A percentile compares a stretch with the other conserved stretches of the same genome.
These are phyloP conservation scores for Hypoxylon fuscum DNA, from an alignment of 495 filamentous ascomycete genomes.

Conservation along the genomic window DNA sequence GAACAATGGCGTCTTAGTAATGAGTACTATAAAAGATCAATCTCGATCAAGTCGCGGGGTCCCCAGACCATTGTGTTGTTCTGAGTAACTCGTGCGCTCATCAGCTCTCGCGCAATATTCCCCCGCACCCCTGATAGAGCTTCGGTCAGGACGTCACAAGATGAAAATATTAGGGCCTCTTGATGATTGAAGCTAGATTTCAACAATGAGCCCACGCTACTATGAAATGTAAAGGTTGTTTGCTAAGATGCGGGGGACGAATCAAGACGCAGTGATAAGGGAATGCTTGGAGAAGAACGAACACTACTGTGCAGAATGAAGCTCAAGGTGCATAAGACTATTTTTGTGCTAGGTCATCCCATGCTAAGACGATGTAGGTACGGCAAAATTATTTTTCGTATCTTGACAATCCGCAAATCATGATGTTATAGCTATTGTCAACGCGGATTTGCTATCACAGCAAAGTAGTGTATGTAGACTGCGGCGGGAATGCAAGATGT, in stretches of 20 bases:
- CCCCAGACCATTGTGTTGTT: constrained; percentile 18
- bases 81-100: constrained; percentile 9
- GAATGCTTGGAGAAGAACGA: constrained; percentile 9
- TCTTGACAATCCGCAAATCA: too few relatives aligned
- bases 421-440: too few relatives aligned
- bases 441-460: too few relatives aligned
- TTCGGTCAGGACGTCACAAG: constrained; percentile 13
- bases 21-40: neutral
- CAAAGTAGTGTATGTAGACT: too few relatives aligned
- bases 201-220: constrained; percentile 11
- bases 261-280: constrained; percentile 32
- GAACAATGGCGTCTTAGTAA: constrained; percentile 20
- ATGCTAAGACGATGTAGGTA: constrained; percentile 5
- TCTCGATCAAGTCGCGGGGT: constrained; percentile 16
- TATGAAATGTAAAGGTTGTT: constrained; percentile 7
- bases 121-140: constrained; percentile 13
- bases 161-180: neutral
- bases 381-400: neutral
- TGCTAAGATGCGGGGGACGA: constrained; percentile 36
- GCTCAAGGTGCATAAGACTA: constrained; percentile 21
- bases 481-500: constrained; percentile 29
- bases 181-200: constrained; percentile 18
- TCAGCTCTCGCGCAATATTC: constrained; percentile 16
- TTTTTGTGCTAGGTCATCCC: constrained; percentile 4
- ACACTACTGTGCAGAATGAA: constrained; percentile 27